A percentile compares a stretch with the other conserved stretches of the same genome.
phyloP scores from a whole-genome alignment of 805 yeast genomes.

The Pichia membranifaciens region DNA sequence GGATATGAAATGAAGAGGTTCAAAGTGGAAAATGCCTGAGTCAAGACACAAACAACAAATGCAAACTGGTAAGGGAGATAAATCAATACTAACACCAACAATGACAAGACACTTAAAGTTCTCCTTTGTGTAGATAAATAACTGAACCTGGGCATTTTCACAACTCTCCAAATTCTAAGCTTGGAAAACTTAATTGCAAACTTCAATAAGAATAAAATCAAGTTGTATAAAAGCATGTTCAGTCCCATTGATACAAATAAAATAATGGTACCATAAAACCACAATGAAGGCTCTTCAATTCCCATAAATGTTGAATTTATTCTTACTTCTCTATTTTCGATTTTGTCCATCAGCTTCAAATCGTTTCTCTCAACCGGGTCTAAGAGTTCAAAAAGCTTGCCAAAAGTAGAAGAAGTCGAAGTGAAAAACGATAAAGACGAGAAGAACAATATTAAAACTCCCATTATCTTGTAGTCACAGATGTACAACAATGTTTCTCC shows the following conservation, averaged over 20 bases:
- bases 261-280: slow-evolving; percentile 57
- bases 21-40: slow-evolving; percentile 39
- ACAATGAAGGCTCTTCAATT: slow-evolving; percentile 47
- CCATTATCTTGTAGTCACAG: slow-evolving; percentile 28
- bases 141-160: slow-evolving; percentile 13
- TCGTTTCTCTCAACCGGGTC: slow-evolving; percentile 53
- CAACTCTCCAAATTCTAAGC: slow-evolving; percentile 3
- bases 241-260: slow-evolving; percentile 40
- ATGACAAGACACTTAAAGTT: slow-evolving; percentile 13
- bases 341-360: slow-evolving; percentile 37
- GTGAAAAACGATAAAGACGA: slow-evolving; percentile 36
- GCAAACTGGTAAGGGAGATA: slow-evolving; percentile 82
- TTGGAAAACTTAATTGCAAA: not conserved
- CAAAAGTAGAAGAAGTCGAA: slow-evolving; percentile 37
- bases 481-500: slow-evolving; percentile 40
- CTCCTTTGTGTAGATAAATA: slow-evolving; percentile 17
- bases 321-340: slow-evolving; percentile 32
- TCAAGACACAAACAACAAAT: slow-evolving; percentile 49
- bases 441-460: slow-evolving; percentile 22
- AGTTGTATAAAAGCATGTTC: slow-evolving; percentile 33
- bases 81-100: slow-evolving; percentile 23
- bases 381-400: slow-evolving; percentile 17
- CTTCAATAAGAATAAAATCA: slow-evolving; percentile 18
- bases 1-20: slow-evolving; percentile 2
- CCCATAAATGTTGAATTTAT: slow-evolving; percentile 65